phyloP scores from a whole-genome alignment of 768 basidiomycete species.

The Calocera cornea region DNA sequence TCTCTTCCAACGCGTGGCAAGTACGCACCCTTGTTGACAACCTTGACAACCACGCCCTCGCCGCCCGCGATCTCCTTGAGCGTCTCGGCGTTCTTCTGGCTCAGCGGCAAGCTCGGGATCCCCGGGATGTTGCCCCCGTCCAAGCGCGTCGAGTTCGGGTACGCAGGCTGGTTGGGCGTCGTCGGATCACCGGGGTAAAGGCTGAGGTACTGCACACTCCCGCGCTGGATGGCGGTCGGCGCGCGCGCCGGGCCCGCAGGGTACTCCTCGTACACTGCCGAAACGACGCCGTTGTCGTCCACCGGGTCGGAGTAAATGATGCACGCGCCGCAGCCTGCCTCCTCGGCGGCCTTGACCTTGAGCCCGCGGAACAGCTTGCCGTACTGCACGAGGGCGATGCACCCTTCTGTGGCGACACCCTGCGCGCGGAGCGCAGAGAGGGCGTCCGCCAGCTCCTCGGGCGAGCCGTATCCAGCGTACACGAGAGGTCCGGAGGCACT shows the following conservation, averaged over 20 bases:
- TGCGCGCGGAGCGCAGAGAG: constrained; percentile 38
- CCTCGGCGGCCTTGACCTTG: constrained; percentile 75
- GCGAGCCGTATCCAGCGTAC: constrained; percentile 69
- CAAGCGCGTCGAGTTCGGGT: constrained; percentile 58
- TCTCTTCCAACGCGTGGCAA: background rate
- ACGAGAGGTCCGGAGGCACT: constrained; percentile 55
- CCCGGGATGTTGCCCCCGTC: constrained; percentile 46
- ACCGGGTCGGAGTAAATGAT: constrained; percentile 77
- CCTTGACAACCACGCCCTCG: constrained; percentile 33
- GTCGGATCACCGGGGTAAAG: constrained; percentile 58
- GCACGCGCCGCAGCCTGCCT: constrained; percentile 44
- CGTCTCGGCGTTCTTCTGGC: constrained; percentile 66
- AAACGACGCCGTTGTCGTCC: constrained; percentile 64
- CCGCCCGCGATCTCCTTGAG: constrained; percentile 43
- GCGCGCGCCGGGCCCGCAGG: constrained; percentile 83
- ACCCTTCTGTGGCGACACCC: constrained; percentile 50
- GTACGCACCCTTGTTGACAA: constrained; percentile 45
- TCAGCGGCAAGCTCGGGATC: constrained; percentile 83
- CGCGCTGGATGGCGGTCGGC: constrained; percentile 70
- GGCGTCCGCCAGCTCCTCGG: constrained; percentile 50
- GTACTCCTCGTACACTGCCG: constrained; percentile 45
- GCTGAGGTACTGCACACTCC: constrained; percentile 61
- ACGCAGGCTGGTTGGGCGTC: constrained; percentile 79
- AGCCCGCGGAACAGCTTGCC: constrained; percentile 63
- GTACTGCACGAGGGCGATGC: constrained; percentile 50